A percentile compares a stretch with the other conserved stretches of the same genome.
Evolutionary conservation across 164 flowering plant genomes (phyloP).

Genomic region (Magnolia kwangsiensis): DNA sequence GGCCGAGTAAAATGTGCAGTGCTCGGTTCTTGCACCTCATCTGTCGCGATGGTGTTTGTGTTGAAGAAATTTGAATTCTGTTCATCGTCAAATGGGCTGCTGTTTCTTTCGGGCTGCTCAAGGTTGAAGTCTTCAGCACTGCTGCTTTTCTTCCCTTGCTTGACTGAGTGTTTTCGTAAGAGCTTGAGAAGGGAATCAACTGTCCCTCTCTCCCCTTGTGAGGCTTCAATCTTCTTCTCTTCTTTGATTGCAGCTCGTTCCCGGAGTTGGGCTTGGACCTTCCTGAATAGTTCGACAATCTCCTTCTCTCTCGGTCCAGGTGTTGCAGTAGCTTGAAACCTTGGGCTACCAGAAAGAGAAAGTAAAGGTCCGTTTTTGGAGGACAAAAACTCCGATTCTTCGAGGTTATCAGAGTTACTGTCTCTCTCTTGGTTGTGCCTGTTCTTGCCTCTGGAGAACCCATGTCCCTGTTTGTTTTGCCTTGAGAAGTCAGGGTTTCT

Average conservation of each 20-base stretch:
- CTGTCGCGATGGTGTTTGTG: constrained; percentile 28
- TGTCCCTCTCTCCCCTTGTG: constrained; percentile 66
- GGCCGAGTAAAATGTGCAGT: constrained; percentile 43
- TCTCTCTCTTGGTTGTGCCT: constrained; percentile 55
- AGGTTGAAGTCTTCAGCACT: constrained; percentile 26
- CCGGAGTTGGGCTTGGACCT: constrained; percentile 82
- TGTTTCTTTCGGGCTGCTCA: constrained; percentile 37
- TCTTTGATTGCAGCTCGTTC: constrained; percentile 77
- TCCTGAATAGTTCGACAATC: constrained; percentile 80
- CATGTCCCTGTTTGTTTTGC: constrained; percentile 47
- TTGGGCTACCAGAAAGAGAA: constrained; percentile 52
- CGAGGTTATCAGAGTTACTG: constrained; percentile 37
- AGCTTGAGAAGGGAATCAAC: constrained; percentile 84
- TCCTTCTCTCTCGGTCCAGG: constrained; percentile 87
- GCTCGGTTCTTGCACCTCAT: constrained; percentile 33
- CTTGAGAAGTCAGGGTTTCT: constrained; percentile 77
- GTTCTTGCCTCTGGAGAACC: constrained; percentile 51
- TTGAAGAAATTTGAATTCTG: constrained; percentile 32
- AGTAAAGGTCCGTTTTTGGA: constrained; percentile 66
- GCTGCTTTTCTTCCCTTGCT: constrained; percentile 49
- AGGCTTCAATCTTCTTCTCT: constrained; percentile 56
- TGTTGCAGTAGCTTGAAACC: constrained; percentile 52
- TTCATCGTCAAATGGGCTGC: constrained; percentile 25
- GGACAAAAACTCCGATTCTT: constrained; percentile 54
- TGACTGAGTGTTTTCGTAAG: constrained; percentile 68